Conservation (phyloP, 257 asterid genomes). For the Salvia rosmarinus region DNA sequence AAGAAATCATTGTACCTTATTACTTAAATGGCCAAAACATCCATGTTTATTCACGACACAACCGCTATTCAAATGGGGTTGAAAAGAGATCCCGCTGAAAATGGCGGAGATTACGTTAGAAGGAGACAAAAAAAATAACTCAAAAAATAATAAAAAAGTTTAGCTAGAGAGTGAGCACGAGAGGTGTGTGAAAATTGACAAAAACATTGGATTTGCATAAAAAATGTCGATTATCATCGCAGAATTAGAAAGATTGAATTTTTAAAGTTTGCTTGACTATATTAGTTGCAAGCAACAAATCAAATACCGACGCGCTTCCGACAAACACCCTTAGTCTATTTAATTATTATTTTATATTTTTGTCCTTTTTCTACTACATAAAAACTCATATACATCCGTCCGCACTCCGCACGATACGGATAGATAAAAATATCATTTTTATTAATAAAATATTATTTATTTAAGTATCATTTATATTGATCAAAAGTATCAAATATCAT, state of each 20-base stretch:
- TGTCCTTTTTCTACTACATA: background rate
- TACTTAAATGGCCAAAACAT: conserved; percentile 22
- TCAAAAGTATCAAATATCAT: too few relatives aligned
- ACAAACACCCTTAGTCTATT: conserved; percentile 22
- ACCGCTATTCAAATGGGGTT: conserved; percentile 31
- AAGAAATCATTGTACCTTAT: conserved; percentile 21
- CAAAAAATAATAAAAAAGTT: background rate
- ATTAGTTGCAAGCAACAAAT: conserved; percentile 42
- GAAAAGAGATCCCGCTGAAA: conserved; percentile 40
- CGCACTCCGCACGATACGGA: too few relatives aligned
- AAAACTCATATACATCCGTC: too few relatives aligned
- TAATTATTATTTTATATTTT: background rate
- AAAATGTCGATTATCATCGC: conserved; percentile 42
- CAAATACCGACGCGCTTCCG: conserved; percentile 15
- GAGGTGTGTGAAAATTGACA: conserved; percentile 25
- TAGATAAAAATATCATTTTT: too few relatives aligned
- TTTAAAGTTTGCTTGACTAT: background rate
- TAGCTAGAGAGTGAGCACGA: conserved; percentile 25
- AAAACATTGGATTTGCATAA: conserved; percentile 51
- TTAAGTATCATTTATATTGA: too few relatives aligned
- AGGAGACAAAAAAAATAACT: background rate
- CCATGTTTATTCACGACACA: conserved; percentile 19
- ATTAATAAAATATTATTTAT: too few relatives aligned
- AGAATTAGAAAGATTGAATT: conserved; percentile 5
- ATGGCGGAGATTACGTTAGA: conserved; percentile 46